Evolutionary conservation across 257 asterid genomes (phyloP).

Genomic region (Penstemon barbatus): DNA sequence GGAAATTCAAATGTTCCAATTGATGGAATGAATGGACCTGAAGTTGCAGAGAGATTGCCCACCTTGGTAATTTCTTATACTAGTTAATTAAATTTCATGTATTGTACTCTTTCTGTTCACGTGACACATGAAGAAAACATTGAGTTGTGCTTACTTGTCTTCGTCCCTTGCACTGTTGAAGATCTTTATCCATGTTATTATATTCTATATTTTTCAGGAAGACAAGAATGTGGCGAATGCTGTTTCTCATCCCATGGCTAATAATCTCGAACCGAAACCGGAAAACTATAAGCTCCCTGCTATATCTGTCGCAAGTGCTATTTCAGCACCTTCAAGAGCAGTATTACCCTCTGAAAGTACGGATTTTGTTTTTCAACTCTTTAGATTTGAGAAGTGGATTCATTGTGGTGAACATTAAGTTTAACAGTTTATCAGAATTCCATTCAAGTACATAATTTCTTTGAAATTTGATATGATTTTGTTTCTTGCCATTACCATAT

Average conservation of each 20-base stretch:
- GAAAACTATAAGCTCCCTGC: slow-evolving; percentile 55
- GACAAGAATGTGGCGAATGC: slow-evolving; percentile 49
- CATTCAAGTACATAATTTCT: background rate
- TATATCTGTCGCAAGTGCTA: slow-evolving; percentile 50
- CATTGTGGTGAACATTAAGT: slow-evolving; percentile 16
- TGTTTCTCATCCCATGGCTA: slow-evolving; percentile 45
- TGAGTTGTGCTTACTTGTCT: slow-evolving; percentile 17
- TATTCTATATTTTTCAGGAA: slow-evolving; percentile 48
- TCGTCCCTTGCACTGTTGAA: slow-evolving; percentile 16
- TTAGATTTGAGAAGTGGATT: background rate
- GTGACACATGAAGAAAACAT: background rate
- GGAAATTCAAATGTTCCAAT: slow-evolving; percentile 63
- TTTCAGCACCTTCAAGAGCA: slow-evolving; percentile 49
- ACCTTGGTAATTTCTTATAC: slow-evolving; percentile 45
- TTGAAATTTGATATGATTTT: slow-evolving; percentile 18
- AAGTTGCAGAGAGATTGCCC: slow-evolving; percentile 63
- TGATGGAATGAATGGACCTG: slow-evolving; percentile 85
- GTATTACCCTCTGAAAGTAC: slow-evolving; percentile 71
- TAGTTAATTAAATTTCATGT: slow-evolving; percentile 19
- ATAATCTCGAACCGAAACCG: slow-evolving; percentile 51
- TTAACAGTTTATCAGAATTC: slow-evolving; percentile 6
- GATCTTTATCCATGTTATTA: slow-evolving; percentile 22
- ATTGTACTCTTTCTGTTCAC: slow-evolving; percentile 14
- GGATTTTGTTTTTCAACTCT: slow-evolving; percentile 20
- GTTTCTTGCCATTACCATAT: slow-evolving; percentile 4